A percentile compares a stretch with the other conserved stretches of the same genome.
Evolutionary conservation across 1,284 basidiomycete genomes (phyloP).

Genomic region (Fomitopsis betulina): DNA sequence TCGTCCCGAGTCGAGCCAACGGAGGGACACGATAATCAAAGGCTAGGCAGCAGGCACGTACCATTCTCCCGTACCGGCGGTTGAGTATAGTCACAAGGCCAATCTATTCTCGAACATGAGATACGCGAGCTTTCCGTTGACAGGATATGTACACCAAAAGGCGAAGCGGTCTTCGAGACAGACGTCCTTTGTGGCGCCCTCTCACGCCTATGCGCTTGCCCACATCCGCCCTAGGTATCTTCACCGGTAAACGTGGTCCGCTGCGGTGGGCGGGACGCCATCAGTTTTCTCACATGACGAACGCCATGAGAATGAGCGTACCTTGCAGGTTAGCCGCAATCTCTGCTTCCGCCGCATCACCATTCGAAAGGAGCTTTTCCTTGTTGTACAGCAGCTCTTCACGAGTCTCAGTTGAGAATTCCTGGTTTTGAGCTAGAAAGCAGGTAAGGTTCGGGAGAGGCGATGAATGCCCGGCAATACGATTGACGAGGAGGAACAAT

Average conservation of each 20-base stretch:
- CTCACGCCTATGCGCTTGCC: constrained; percentile 8
- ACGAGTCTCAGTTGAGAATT: constrained; percentile 95
- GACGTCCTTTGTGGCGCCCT: constrained; percentile 19
- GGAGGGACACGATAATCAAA: neutral
- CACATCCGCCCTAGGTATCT: constrained; percentile 8
- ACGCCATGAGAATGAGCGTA: constrained; percentile 32
- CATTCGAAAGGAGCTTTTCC: constrained; percentile 93
- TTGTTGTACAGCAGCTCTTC: constrained; percentile 99
- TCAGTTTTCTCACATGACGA: constrained; percentile 11
- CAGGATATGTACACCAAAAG: constrained; percentile 10
- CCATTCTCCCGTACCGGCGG: constrained; percentile 4
- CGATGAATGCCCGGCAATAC: neutral
- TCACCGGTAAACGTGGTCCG: constrained; percentile 64
- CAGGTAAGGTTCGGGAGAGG: neutral
- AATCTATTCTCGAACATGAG: constrained; percentile 5
- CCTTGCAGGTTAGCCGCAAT: constrained; percentile 91
- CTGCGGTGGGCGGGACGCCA: constrained; percentile 26
- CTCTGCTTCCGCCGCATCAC: constrained; percentile 95
- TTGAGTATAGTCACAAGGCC: neutral
- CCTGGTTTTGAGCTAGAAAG: constrained; percentile 83
- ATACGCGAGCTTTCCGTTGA: constrained; percentile 4
- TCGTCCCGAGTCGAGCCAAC: neutral
- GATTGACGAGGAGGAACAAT: constrained; percentile 1
- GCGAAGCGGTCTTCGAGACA: constrained; percentile 5
- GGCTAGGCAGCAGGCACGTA: neutral